Conservation (phyloP, 2,329 filamentous ascomycete genomes). For the Neopestalotiopsis sp. region DNA sequence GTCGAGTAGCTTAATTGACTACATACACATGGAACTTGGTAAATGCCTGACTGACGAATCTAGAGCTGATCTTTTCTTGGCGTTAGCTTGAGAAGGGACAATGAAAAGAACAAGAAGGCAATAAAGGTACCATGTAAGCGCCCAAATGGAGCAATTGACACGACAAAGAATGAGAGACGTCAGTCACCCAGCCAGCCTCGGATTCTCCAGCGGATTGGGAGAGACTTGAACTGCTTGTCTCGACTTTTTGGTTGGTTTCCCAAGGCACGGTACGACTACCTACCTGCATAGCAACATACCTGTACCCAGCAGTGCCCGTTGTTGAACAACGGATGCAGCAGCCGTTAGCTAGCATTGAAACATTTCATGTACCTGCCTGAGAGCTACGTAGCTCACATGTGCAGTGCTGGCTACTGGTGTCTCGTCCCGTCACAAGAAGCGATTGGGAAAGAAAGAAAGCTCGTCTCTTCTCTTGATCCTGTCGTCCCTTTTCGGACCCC, state of each 20-base stretch:
- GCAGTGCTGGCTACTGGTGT: not conserved
- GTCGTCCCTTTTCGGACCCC: not conserved
- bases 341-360: not conserved
- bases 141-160: not conserved
- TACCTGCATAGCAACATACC: too few species aligned
- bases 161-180: not conserved
- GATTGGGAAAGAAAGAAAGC: not conserved
- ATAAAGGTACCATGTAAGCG: not conserved
- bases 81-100: not conserved
- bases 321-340: not conserved
- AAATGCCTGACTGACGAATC: not conserved
- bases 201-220: too few species aligned
- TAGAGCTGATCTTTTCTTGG: not conserved
- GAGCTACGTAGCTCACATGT: too few species aligned
- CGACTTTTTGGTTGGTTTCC: not conserved
- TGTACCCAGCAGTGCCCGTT: too few species aligned
- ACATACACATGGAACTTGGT: not conserved
- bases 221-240: not conserved
- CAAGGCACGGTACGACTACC: not conserved
- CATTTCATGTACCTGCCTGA: too few species aligned
- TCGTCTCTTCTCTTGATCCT: constrained; percentile 3
- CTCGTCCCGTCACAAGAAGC: not conserved
- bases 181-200: too few species aligned
- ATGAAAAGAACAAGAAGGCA: not conserved
- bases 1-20: not conserved